Conservation (phyloP, 1,139 yeast species). For the Protomyces gravidus region DNA sequence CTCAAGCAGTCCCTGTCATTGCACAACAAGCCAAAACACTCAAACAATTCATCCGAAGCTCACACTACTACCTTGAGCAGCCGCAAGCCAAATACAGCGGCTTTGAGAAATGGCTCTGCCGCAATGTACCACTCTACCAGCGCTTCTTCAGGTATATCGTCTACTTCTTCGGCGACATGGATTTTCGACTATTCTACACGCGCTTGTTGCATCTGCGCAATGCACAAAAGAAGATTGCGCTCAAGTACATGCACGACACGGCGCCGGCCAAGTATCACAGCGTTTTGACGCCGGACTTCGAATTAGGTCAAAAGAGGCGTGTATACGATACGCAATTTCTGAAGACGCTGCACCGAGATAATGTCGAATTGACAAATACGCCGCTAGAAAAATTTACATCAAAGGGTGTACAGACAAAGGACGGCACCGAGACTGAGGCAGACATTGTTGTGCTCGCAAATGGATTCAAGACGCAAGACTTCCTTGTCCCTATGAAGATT, state of each 20-base stretch:
- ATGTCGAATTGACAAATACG: constrained; percentile 36
- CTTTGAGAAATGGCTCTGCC: background rate
- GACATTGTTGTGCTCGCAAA: constrained; percentile 5
- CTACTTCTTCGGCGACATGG: background rate
- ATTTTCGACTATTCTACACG: background rate
- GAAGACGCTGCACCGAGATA: constrained; percentile 36
- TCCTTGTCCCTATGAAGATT: constrained; percentile 17
- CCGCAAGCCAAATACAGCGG: background rate
- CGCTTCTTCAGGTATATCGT: constrained; percentile 3
- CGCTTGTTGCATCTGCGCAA: background rate
- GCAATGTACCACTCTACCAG: background rate
- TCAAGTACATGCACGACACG: constrained; percentile 29
- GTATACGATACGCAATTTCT: constrained; percentile 38
- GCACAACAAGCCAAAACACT: background rate
- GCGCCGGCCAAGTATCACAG: constrained; percentile 34
- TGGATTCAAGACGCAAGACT: constrained; percentile 25
- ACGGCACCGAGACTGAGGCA: constrained; percentile 8
- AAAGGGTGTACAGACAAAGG: constrained; percentile 10
- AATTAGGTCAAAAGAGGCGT: constrained; percentile 38
- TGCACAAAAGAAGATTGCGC: constrained; percentile 12
- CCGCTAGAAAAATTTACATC: constrained; percentile 33
- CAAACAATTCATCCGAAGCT: constrained; percentile 5
- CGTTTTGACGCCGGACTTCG: constrained; percentile 36
- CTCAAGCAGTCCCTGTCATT: constrained; percentile 36
- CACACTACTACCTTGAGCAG: constrained; percentile 3